Evolutionary conservation across 2,329 filamentous ascomycete species (phyloP), one percentile per base, ranked within the genome.

Genomic region (Pseudogymnoascus sp.): DNA sequence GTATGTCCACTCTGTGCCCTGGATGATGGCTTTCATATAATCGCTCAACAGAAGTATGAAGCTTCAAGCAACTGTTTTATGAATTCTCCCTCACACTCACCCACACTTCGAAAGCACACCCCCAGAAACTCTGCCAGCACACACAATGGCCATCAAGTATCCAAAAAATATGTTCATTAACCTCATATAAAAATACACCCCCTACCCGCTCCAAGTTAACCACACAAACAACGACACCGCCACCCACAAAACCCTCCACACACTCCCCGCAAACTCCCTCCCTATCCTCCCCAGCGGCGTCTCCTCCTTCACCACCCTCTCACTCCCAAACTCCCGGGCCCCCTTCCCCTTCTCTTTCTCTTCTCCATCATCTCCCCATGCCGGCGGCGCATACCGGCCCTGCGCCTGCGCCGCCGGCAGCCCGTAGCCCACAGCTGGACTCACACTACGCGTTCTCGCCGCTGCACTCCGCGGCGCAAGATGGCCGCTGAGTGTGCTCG

Each of bases 161-260:
- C n/a, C 37, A 10, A 16, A 51, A 51, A n/a, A 57, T 21, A 34
- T 13, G 11, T 54, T 57, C 51, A 57, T 57, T 57, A 21, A 14
- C 16, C 51, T 57, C 51, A 57, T 57, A 57, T 57, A 57, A 57
- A 28, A 31, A 16, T 31, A 51, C 28, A 34, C 6, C 11, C 16
- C 51, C 28, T 61, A 90, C 67, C 87, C 87, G 71, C 80, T 81
- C 77, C 83, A 85, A 64, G 87, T 79, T 69, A 93, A 76, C 77
- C 86, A 90, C 31, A 79, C 79, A 80, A 90, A 95, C 73, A 86
- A 86, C 13, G 78, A 68, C 51, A 87, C 74, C 19, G 84, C 85
- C 74, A 90, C 82, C 80, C 83, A 85, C 5, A 79, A 80, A 3
- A 92, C 86, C 60, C 83, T 79, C 77, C 83, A 85, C 16, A 87